Evolutionary conservation across 1,284 basidiomycete genomes (phyloP), one percentile per base, ranked within the genome.

Genomic region (Singerocomus inundabilis): DNA sequence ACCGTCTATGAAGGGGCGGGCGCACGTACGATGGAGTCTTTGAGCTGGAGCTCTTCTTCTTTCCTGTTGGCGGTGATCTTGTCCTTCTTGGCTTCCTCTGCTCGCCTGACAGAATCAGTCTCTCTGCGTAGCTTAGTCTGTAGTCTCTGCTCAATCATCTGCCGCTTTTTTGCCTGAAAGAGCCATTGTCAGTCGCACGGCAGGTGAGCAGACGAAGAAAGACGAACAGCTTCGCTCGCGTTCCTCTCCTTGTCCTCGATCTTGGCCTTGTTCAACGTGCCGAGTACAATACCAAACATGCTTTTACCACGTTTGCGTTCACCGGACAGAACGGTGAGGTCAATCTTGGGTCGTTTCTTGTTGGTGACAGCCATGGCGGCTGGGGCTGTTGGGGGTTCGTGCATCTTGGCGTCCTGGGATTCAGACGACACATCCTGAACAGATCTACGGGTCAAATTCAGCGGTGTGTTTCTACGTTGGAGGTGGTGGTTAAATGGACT

Each of bases 71-170:
- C 85, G 33, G 61, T 57, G 36, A 80, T 80, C 70, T 88, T 87
- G 71, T 88, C 85, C 67, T 85, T 87, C 72, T 88, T 88, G 52
- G 83, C 84, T 70, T 90, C 88, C 75, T 89, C 88, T 57, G 84
- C 82, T 66, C 82, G 77, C 67, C 88, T 81, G 72, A 89, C 85
- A 73, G 82, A 75, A 69, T 88, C 87, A 77, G 84, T 87, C 69
- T 91, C 87, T 77, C 82, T 86, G 66, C 79, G 76, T 56, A 91
- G 76, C 72, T 88, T 90, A 73, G 76, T 77, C 73, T 89, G 87
- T 73, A 90, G 75, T 72, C 85, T 82, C 66, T 87, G 82, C 63
- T 91, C 87, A 65, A 86, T 85, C 63, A 85, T 59, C 58, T 88
- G 84, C 55, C 87, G 74, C 70, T 89, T 89, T 73, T 85, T 88